Conservation (phyloP, 306 rosid species). For the Malus fusca region DNA sequence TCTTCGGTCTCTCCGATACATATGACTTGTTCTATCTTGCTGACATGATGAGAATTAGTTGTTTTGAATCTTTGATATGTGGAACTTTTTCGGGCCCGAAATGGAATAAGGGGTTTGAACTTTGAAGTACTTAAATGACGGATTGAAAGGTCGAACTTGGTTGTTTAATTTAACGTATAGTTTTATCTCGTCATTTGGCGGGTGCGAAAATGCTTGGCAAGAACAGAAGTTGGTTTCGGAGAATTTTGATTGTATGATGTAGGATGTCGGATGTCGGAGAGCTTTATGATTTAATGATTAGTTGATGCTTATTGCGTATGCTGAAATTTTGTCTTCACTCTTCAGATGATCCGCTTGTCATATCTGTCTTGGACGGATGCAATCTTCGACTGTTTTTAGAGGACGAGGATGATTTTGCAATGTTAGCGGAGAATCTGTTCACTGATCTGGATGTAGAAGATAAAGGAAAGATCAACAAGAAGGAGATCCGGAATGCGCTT, state of each 20-base stretch:
- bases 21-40: background rate
- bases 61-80: background rate
- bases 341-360: conserved; percentile 71
- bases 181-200: background rate
- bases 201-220: background rate
- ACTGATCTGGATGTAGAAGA: conserved; percentile 84
- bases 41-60: background rate
- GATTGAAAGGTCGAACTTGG: background rate
- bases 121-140: background rate
- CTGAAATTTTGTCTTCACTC: conserved; percentile 20
- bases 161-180: background rate
- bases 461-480: conserved; percentile 76
- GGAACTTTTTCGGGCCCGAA: background rate
- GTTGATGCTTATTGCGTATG: conserved; percentile 4
- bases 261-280: background rate
- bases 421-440: conserved; percentile 81
- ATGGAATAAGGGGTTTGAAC: background rate
- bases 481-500: conserved; percentile 64
- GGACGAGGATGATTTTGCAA: conserved; percentile 96
- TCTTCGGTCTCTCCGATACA: background rate
- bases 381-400: conserved; percentile 53
- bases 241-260: background rate
- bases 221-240: background rate
- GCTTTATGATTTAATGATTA: background rate
- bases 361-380: conserved; percentile 76